Base-by-base conservation (phyloP, 2,329 filamentous ascomycete species). In the Colletotrichum tropicicola region DNA sequence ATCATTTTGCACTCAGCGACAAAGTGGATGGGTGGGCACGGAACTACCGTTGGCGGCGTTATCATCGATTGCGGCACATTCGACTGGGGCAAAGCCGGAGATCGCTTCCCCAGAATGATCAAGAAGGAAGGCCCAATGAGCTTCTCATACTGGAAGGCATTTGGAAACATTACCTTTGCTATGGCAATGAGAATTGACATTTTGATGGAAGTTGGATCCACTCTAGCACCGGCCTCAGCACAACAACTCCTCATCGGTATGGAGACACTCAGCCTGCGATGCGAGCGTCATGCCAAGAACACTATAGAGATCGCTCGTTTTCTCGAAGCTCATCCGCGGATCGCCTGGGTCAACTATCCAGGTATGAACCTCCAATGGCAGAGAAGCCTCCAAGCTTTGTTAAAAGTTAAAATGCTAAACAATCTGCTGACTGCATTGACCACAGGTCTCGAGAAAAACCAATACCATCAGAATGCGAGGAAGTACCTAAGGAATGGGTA, bases 11-110 rank as follows among this genome's bases (percentile, higher is more conserved):
- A 92, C 78, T 90, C 86, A 35, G 88, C 88, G 12, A 92, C 89
- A 2, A 92, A 92, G 73, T 92, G 90, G 90, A 91, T 92, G 63
- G 89, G 90, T 51, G 90, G 90, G 23, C 90, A 92, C 72, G 90
- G 90, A 37, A 91, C 89, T 23, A 91, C 89, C 15, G 88, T 92
- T 70, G 90, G 83, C 39, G 89, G 90, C 59, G 82, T 92, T 19
- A 83, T 92, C 15, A 81, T 92, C 55, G 89, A 92, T 76, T 85
- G 86, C 62, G 89, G 90, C 53, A 90, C 89, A 69, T 92, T 92
- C 71, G 87, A 92, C 78, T 92, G 90, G 90, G 45, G 56, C 3
- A 54, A 54, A 25, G 88, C 87, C 45, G 89, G 87, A 70, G 79
- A 91, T 65, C 87, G 82, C 21, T 85, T 92, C 92, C 78, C 90